Base-by-base conservation (phyloP, 2,329 filamentous ascomycete genomes). In the Calcarisporium arbuscula region DNA sequence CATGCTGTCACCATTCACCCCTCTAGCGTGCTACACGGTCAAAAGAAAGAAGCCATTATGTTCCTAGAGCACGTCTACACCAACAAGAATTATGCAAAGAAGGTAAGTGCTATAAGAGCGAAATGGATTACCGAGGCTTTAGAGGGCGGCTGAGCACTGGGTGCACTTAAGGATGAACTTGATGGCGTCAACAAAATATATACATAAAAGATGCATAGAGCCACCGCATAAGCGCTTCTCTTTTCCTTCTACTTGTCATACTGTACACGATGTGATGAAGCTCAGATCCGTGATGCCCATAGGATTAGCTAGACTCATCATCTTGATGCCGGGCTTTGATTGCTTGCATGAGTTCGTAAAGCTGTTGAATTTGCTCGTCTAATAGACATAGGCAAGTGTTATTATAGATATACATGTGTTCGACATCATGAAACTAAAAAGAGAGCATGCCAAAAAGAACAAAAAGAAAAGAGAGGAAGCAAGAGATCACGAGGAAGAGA, bases 341-440 rank as follows among this genome's bases (percentile, higher is more conserved):
- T 3, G 85, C 77, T 57, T 84, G 75, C 87, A 95, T 94, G 37
- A 98, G 68, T 56, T 96, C 90, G 54, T 95, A 95, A 47, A 98
- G 65, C 60, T 98, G 92, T 2, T 82, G 85, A 34, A 96, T 68
- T 63, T 98, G 92, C 57, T 96, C 84, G 56, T 96, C 88, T 94
- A 20, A 14, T 6, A 26, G 12, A 17, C 22, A 28, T 27, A n/a
- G 19, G 20, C 17, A n/a, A n/a, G 8, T 14, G 23, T 25, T 16
- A 31, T 22, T 10, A 3, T 8, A 19, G 14, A 22, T 21, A 4
- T 22, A n/a, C n/a, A n/a, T n/a, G n/a, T 15, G 17, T 28, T 5
- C 5, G 29, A 47, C 18, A 45, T 35, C 28, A 41, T 17, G 7
- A 30, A 14, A 23, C n/a, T 10, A 14, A 21, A 30, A 10, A 5